These are phyloP conservation scores for Hemileccinum rubropunctum DNA, from an alignment of 768 basidiomycete species.

Conservation along the genomic window DNA sequence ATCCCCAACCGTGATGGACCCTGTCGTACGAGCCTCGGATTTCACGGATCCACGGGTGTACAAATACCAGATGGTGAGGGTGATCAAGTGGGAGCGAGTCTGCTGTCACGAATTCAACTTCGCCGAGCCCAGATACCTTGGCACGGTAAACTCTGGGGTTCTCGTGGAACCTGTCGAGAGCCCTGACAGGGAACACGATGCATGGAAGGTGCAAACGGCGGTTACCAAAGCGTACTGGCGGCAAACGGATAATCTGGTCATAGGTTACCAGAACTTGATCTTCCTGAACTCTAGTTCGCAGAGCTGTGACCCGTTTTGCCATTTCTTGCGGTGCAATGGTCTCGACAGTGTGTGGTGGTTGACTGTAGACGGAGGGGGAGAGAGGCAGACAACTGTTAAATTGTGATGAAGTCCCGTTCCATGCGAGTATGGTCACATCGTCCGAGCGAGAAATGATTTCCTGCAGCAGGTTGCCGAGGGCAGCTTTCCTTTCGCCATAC, in stretches of 20 bases:
- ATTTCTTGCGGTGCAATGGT: background rate
- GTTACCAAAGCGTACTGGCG: conserved; percentile 1
- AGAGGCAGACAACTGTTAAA: conserved; percentile 2
- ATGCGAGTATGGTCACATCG: background rate
- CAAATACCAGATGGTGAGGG: conserved; percentile 2
- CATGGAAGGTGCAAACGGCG: conserved; percentile 3
- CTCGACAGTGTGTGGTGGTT: background rate
- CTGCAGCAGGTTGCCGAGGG: background rate
- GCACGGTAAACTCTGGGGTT: conserved; percentile 1
- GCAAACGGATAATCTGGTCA: background rate
- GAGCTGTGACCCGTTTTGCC: background rate
- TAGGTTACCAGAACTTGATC: background rate
- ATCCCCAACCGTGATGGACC: background rate
- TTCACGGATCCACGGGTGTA: conserved; percentile 12
- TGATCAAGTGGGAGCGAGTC: background rate
- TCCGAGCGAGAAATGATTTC: background rate
- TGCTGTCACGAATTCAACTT: background rate
- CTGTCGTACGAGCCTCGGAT: background rate
- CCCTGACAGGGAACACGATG: conserved; percentile 2
- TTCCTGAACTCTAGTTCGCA: background rate
- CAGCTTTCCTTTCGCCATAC: background rate
- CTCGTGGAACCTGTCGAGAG: background rate
- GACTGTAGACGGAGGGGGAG: background rate
- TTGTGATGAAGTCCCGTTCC: background rate
- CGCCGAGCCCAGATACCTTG: background rate